Evolutionary conservation across 768 basidiomycete genomes (phyloP), one percentile per base, ranked within the genome.

Genomic region (Leucocoprinus sp.): DNA sequence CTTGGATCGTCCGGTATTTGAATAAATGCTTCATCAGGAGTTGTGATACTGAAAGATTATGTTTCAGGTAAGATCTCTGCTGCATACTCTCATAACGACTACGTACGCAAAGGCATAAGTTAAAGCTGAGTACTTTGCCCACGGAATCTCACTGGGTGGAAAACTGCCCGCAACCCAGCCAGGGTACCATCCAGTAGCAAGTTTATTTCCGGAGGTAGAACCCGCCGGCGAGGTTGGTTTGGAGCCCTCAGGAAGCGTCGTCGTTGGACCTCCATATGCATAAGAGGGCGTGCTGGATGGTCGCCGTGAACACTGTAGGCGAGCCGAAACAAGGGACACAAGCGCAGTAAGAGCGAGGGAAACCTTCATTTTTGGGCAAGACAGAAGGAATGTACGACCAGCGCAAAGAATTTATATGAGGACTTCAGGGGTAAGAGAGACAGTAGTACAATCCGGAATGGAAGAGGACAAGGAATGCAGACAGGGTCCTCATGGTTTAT

Each of bases 81-180:
- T n/a, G n/a, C n/a, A n/a, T n/a, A 34, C n/a, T 17, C 11, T 22
- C 35, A 29, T n/a, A 7, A 18, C 4, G 24, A 22, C 37, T n/a
- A 74, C 80, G 64, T 55, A 75, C 82, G 78, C 84, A 52, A 86
- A 84, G 2, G 84, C 72, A 60, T 82, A 89, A 9, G 76, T 75
- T 50, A 84, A 60, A 44, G 75, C 68, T 1, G 75, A 84, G 61
- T 87, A 88, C 61, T 73, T 74, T 2, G 58, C 58, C 85, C 85
- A 89, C 46, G 67, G 68, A 53, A 89, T 67, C 36, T 73, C 64
- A 23, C 67, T 62, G 1, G 74, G 64, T 52, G 78, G 78, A 1
- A 62, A 64, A 27, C 61, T 54, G 8, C 57, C 60, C 17, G 71
- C 59, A 56, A 82, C 77, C 79, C 79, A 89, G 34, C 79, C 76